Evolutionary conservation across 345 rosid genomes (phyloP), one percentile per base, ranked within the genome.

Genomic region (Leavenworthia alabamica): DNA sequence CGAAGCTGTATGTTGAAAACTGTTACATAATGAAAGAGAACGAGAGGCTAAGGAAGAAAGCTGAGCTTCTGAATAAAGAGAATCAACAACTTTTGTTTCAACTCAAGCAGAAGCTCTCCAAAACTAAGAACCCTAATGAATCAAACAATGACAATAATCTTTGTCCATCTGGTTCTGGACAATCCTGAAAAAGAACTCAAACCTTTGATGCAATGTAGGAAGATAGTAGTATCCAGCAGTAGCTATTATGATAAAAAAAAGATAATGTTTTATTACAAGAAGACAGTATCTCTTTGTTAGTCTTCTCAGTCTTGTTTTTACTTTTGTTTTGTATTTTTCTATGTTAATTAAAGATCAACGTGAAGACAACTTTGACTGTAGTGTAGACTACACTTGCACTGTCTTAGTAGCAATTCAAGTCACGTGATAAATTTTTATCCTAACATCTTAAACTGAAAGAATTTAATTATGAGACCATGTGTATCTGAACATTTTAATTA

Each of bases 11-110:
- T 72, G 75, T 85, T 14, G 85, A 88, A 49, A 88, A 88, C 79
- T 81, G 85, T 71, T 88, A 85, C 89, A 88, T 88, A 59, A 85
- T 88, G 86, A 83, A 81, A 66, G 91, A 88, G 67, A 88, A 88
- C 45, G 99, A 93, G 82, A 87, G 79, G 80, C 80, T 89, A 56
- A 82, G 89, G 95, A 89, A 89, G 96, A 89, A 89, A 75, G 99
- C 97, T 32, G 95, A 93, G 82, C 77, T 84, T 57, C 85, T 93
- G 46, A 85, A 93, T 79, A 90, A 93, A 75, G 99, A 93, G 86
- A 93, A 93, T 68, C 97, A 93, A 69, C 94, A 86, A 13, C 84
- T 93, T 33, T 76, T 93, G 43, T 77, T 89, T 29, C 86, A 93
- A 80, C 86, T 93, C 57, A 89, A 87, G 57, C 88, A 87, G 76